A percentile compares a stretch with the other conserved stretches of the same genome.
phyloP scores from a whole-genome alignment of 2,329 filamentous ascomycete genomes.

The Thielaviopsis populi region DNA sequence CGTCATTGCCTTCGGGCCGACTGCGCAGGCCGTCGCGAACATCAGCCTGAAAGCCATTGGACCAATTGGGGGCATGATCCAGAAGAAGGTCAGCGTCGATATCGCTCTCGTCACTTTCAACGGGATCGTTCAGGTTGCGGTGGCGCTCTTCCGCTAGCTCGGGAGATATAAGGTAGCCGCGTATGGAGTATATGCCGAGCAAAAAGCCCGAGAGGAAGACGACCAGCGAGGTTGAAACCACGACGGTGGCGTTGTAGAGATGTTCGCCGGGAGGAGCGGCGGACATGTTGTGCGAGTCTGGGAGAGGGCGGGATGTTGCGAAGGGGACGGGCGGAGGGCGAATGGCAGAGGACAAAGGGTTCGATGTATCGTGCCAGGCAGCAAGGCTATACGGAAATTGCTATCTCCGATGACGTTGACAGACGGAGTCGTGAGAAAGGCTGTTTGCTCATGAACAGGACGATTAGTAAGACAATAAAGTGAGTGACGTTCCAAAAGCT shows the following conservation, averaged over 20 bases:
- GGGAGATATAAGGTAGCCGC: slow-evolving; percentile 44
- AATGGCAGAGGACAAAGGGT: no score
- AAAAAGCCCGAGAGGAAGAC: slow-evolving; percentile 66
- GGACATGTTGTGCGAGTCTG: not conserved
- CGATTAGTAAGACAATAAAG: not conserved
- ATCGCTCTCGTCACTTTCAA: slow-evolving; percentile 56
- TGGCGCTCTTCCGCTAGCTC: slow-evolving; percentile 41
- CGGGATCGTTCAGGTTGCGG: slow-evolving; percentile 41
- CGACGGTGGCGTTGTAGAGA: slow-evolving; percentile 36
- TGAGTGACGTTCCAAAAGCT: not conserved
- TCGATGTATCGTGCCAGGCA: no score
- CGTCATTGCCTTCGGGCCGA: slow-evolving; percentile 23
- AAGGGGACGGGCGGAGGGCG: no score
- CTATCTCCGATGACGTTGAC: no score
- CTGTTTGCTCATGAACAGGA: no score
- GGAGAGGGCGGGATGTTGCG: not conserved
- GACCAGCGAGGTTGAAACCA: slow-evolving; percentile 59
- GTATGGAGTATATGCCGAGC: slow-evolving; percentile 58
- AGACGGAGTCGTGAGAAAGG: no score
- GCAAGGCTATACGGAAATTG: no score
- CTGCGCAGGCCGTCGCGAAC: slow-evolving; percentile 38
- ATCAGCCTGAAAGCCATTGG: slow-evolving; percentile 46
- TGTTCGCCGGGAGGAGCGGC: slow-evolving; percentile 26
- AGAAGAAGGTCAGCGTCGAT: slow-evolving; percentile 45
- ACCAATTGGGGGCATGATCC: slow-evolving; percentile 54